Percentiles rank a stretch among this genome's conserved stretches.
phyloP scores from a whole-genome alignment of 176 grass and related monocot genomes.

The Phoenix roebelenii region DNA sequence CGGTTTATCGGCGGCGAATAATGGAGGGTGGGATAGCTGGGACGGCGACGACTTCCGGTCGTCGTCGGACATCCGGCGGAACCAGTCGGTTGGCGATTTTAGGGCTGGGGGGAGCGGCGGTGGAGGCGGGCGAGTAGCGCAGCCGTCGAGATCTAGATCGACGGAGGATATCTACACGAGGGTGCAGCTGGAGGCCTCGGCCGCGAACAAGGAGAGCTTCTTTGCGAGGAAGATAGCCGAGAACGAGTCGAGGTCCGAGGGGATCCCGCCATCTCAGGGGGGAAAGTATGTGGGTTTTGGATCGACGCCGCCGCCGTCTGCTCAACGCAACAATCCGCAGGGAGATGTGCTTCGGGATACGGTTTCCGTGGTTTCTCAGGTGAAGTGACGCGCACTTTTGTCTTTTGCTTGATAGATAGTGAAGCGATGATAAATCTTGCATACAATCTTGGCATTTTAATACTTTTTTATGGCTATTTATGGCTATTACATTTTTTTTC shows the following conservation, averaged over 20 bases:
- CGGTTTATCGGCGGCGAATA: neutral
- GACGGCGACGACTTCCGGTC: neutral
- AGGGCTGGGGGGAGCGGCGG: neutral
- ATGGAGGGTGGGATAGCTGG: constrained; percentile 16
- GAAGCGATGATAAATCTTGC: too few relatives aligned
- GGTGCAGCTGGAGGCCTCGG: constrained; percentile 14
- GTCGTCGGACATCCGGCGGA: constrained; percentile 4
- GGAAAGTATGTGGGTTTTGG: constrained; percentile 21
- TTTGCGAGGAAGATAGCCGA: constrained; percentile 7
- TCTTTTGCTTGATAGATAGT: too few relatives aligned
- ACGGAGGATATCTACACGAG: constrained; percentile 3
- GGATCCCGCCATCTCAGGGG: constrained; percentile 15
- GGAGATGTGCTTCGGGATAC: constrained; percentile 2
- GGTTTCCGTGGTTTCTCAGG: constrained; percentile 17
- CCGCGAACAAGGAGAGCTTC: constrained; percentile 10
- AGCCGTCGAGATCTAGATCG: constrained; percentile 10
- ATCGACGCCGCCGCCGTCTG: neutral
- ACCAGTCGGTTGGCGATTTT: constrained; percentile 6
- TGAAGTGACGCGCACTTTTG: neutral
- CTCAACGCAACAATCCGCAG: neutral
- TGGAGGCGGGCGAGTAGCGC: neutral
- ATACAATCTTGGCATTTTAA: too few relatives aligned
- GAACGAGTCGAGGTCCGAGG: constrained; percentile 6
- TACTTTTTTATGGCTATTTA: too few relatives aligned
- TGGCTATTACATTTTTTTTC: too few relatives aligned